Evolutionary conservation across 1,284 basidiomycete species (phyloP).

Genomic region (Blastosporella zonata): DNA sequence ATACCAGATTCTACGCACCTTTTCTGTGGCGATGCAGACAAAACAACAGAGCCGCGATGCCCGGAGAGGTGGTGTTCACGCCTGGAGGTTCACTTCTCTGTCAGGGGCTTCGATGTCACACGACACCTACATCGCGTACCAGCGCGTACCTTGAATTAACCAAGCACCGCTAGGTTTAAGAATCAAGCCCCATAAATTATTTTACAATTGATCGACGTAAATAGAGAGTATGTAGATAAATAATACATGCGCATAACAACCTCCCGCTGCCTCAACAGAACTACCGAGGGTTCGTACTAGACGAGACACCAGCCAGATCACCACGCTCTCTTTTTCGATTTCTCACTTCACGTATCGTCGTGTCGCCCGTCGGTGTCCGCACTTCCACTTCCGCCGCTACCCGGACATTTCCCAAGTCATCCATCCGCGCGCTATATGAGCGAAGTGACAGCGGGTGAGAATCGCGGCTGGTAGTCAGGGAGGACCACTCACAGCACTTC

Average conservation of each 20-base stretch:
- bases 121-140: background rate
- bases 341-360: background rate
- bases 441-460: background rate
- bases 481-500: slow-evolving; percentile 38
- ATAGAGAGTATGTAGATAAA: background rate
- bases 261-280: background rate
- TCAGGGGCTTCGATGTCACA: background rate
- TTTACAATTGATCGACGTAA: background rate
- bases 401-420: slow-evolving; percentile 25
- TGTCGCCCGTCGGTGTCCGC: background rate
- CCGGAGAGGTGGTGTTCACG: too few relatives aligned
- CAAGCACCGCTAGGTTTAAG: too few relatives aligned
- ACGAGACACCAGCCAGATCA: background rate
- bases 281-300: background rate
- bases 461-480: background rate
- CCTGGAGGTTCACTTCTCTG: too few relatives aligned
- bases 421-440: slow-evolving; percentile 29
- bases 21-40: too few relatives aligned
- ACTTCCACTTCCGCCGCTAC: slow-evolving; percentile 1
- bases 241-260: slow-evolving; percentile 1
- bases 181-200: background rate
- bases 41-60: too few relatives aligned
- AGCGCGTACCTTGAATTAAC: too few relatives aligned
- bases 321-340: slow-evolving; percentile 4
- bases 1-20: too few relatives aligned